These are phyloP conservation scores for Trichoderma aggressivum DNA, from an alignment of 2,329 filamentous ascomycete genomes.

Conservation along the genomic window DNA sequence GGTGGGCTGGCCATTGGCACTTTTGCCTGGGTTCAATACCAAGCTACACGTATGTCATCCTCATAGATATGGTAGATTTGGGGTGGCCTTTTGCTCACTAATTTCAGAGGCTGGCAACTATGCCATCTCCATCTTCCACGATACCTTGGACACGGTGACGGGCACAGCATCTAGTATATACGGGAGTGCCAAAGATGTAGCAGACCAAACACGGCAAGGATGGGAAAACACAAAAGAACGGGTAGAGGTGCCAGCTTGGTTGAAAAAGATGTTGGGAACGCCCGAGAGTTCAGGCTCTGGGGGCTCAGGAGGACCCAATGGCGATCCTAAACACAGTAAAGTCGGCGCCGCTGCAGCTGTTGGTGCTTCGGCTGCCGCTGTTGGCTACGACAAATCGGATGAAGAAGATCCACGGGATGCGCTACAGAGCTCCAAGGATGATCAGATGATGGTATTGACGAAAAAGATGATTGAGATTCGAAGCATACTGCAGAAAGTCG, in stretches of 20 bases:
- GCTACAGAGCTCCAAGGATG: constrained; percentile 73
- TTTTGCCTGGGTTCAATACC: constrained; percentile 91
- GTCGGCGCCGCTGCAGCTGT: constrained; percentile 59
- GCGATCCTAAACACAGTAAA: constrained; percentile 59
- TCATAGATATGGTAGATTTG: not conserved
- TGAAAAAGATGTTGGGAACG: constrained; percentile 66
- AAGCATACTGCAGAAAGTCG: constrained; percentile 84
- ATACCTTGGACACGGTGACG: constrained; percentile 68
- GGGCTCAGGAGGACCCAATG: constrained; percentile 47
- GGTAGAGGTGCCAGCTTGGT: constrained; percentile 69
- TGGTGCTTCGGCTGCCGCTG: constrained; percentile 71
- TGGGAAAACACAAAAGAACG: constrained; percentile 83
- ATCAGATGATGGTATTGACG: constrained; percentile 99
- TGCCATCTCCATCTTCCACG: constrained; percentile 64
- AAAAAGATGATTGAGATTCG: constrained; percentile 99
- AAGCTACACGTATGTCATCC: constrained; percentile 71
- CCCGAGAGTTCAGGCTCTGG: constrained; percentile 58
- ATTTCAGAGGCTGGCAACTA: constrained; percentile 47
- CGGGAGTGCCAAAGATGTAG: constrained; percentile 68
- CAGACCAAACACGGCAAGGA: constrained; percentile 73
- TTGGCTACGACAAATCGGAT: constrained; percentile 68
- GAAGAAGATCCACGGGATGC: constrained; percentile 61
- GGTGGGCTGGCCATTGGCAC: constrained; percentile 84
- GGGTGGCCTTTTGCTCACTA: constrained; percentile 26
- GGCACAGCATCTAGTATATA: constrained; percentile 67